Conservation (phyloP, 768 basidiomycete species). For the Collybiopsis confluens region DNA sequence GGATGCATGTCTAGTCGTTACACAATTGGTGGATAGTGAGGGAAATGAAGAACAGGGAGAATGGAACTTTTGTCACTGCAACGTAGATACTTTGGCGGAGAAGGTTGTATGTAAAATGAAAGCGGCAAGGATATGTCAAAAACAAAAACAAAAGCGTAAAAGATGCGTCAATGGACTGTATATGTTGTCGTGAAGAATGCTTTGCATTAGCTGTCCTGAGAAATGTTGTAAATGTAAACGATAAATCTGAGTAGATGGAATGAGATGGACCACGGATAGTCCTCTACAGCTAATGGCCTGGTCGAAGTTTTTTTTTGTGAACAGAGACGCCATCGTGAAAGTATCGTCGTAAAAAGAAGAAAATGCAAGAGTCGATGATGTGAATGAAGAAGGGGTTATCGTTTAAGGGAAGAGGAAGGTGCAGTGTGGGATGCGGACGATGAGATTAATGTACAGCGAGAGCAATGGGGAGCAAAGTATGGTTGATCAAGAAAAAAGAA, state of each 20-base stretch:
- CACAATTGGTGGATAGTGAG: slow-evolving; percentile 33
- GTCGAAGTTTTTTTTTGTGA: not conserved
- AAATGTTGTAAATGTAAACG: slow-evolving; percentile 10
- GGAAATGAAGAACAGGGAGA: slow-evolving; percentile 10
- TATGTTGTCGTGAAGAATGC: not conserved
- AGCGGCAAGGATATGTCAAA: not conserved
- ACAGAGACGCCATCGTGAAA: not conserved
- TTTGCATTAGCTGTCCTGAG: slow-evolving; percentile 7
- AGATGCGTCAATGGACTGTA: not conserved
- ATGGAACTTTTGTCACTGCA: slow-evolving; percentile 11
- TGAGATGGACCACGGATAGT: slow-evolving; percentile 12
- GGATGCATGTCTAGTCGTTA: slow-evolving; percentile 75
- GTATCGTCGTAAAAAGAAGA: slow-evolving; percentile 4
- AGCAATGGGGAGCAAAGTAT: slow-evolving; percentile 1
- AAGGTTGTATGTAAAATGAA: not conserved
- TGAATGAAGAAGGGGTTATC: slow-evolving; percentile 25
- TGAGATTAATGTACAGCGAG: not conserved
- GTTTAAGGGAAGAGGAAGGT: slow-evolving; percentile 12
- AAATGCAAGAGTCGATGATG: slow-evolving; percentile 20
- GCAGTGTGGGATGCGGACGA: slow-evolving; percentile 11
- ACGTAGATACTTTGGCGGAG: slow-evolving; percentile 9
- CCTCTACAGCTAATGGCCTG: slow-evolving; percentile 27
- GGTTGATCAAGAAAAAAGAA: slow-evolving; percentile 2
- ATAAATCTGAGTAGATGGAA: slow-evolving; percentile 14
- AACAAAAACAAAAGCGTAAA: too few species aligned